phyloP scores from a whole-genome alignment of 2,329 filamentous ascomycete species.

The Beauveria pseudobassiana region DNA sequence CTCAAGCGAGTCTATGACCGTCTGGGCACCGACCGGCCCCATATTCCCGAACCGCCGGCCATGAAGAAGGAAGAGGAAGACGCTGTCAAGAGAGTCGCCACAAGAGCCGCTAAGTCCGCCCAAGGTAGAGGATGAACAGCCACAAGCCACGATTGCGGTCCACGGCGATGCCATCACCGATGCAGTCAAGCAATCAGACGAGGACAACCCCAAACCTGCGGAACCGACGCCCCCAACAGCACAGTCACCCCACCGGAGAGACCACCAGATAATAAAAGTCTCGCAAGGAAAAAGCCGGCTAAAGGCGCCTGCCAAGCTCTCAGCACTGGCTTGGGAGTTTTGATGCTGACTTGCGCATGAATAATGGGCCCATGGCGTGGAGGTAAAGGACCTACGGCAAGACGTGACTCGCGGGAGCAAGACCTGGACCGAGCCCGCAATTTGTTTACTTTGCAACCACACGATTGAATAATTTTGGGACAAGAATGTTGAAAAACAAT shows the following conservation, averaged over 20 bases:
- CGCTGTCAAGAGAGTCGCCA: slow-evolving; percentile 4
- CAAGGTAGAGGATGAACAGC: slow-evolving; percentile 42
- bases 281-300: slow-evolving; percentile 29
- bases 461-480: slow-evolving; percentile 31
- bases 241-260: background rate
- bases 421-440: slow-evolving; percentile 42
- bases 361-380: slow-evolving; percentile 39
- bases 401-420: slow-evolving; percentile 41
- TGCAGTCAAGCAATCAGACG: slow-evolving; percentile 26
- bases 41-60: slow-evolving; percentile 29
- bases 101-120: slow-evolving; percentile 41
- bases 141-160: slow-evolving; percentile 45
- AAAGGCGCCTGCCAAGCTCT: slow-evolving; percentile 25
- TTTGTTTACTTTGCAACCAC: slow-evolving; percentile 43
- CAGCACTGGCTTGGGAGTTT: slow-evolving; percentile 47
- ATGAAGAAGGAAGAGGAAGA: slow-evolving; percentile 20
- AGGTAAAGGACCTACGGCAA: slow-evolving; percentile 44
- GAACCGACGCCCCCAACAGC: slow-evolving; percentile 20
- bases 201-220: slow-evolving; percentile 23
- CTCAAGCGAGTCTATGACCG: slow-evolving; percentile 42
- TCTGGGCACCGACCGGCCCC: slow-evolving; percentile 44
- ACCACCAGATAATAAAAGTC: slow-evolving; percentile 9
- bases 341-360: slow-evolving; percentile 41
- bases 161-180: slow-evolving; percentile 38
- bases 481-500: slow-evolving; percentile 2